Evolutionary conservation across 768 basidiomycete genomes (phyloP).

Genomic region (Galerina sulciceps): DNA sequence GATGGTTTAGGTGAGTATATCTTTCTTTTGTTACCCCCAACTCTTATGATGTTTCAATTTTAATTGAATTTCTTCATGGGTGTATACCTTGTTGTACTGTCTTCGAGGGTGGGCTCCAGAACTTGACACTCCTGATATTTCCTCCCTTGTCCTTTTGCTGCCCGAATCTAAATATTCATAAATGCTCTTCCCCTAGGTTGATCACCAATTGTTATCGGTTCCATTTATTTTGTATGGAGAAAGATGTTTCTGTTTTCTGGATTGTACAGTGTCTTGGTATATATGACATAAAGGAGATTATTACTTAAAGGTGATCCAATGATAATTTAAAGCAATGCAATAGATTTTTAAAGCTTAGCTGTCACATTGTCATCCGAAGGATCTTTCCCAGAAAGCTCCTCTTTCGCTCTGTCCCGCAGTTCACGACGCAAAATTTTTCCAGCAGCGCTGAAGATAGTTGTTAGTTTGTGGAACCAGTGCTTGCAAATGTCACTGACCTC

Average conservation of each 20-base stretch:
- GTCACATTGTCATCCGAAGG: conserved; percentile 34
- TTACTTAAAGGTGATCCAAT: neutral
- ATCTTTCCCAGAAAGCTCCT: conserved; percentile 50
- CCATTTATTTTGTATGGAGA: too few relatives aligned
- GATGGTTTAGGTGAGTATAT: conserved; percentile 13
- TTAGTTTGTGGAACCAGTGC: conserved; percentile 1
- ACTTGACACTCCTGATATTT: conserved; percentile 63
- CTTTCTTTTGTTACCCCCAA: conserved; percentile 17
- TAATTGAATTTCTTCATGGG: conserved; percentile 94
- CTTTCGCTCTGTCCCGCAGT: conserved; percentile 68
- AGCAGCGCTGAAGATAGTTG: conserved; percentile 58
- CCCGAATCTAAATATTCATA: neutral
- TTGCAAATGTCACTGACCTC: conserved; percentile 44
- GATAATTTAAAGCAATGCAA: neutral
- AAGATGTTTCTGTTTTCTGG: too few relatives aligned
- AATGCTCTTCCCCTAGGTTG: neutral
- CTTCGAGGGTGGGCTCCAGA: conserved; percentile 72
- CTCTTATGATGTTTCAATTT: conserved; percentile 57
- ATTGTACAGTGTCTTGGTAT: too few relatives aligned
- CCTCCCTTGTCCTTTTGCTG: neutral
- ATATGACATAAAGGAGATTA: too few relatives aligned
- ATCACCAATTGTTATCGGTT: too few relatives aligned
- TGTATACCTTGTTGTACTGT: conserved; percentile 59
- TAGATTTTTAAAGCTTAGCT: conserved; percentile 34
- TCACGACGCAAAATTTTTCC: conserved; percentile 88